These are phyloP conservation scores for Hygrophila difformis DNA, from an alignment of 257 asterid species.

Conservation along the genomic window DNA sequence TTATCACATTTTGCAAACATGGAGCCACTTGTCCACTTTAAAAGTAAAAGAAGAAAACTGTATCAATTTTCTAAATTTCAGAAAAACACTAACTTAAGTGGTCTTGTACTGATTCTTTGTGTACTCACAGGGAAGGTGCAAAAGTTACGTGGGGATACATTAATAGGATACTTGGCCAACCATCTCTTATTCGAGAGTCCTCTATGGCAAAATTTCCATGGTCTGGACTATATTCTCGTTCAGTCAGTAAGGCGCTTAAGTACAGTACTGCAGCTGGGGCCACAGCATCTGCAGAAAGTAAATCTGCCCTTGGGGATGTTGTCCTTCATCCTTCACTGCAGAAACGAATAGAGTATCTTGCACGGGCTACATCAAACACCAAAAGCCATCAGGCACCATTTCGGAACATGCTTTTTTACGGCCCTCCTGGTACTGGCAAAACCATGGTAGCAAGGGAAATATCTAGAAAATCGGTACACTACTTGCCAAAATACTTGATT, in stretches of 20 bases:
- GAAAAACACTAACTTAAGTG: too few relatives aligned
- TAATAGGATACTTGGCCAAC: conserved; percentile 95
- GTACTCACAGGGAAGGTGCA: conserved; percentile 81
- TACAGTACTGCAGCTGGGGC: conserved; percentile 43
- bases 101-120: too few relatives aligned
- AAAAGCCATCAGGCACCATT: conserved; percentile 92
- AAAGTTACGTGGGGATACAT: conserved; percentile 91
- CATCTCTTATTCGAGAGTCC: conserved; percentile 96
- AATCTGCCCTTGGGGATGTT: conserved; percentile 55
- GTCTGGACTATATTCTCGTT: conserved; percentile 69
- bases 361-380: conserved; percentile 95
- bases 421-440: conserved; percentile 99
- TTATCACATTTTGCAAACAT: too few relatives aligned
- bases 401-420: conserved; percentile 94
- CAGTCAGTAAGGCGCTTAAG: conserved; percentile 36
- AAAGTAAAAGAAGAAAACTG: background rate
- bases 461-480: conserved; percentile 85
- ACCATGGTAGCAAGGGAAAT: conserved; percentile 98
- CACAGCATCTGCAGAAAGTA: conserved; percentile 36
- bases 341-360: conserved; percentile 83
- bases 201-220: conserved; percentile 84
- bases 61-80: conserved; percentile 5
- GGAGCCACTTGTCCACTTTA: too few relatives aligned
- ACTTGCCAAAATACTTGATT: conserved; percentile 4
- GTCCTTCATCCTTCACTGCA: conserved; percentile 83